A percentile compares a stretch with the other conserved stretches of the same genome.
Evolutionary conservation across 192 early-diverging fungal genomes (phyloP).

Genomic region (Backusella australiensis): DNA sequence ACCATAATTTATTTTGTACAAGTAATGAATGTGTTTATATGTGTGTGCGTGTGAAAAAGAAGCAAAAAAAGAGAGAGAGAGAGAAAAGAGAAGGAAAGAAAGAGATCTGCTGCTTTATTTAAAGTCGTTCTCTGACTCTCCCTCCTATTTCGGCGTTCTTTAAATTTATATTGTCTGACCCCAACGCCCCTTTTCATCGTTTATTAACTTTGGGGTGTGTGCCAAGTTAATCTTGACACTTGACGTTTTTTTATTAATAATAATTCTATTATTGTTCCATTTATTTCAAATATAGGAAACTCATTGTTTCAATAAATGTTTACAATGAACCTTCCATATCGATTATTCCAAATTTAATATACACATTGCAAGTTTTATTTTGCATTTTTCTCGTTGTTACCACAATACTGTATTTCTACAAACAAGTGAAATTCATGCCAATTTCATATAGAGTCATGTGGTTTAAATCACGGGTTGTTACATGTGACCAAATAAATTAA

Average conservation of each 20-base stretch:
- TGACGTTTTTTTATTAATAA: neutral
- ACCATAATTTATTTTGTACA: conserved; percentile 11
- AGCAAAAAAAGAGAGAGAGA: neutral
- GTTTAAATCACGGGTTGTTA: conserved; percentile 4
- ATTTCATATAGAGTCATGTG: neutral
- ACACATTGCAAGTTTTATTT: neutral
- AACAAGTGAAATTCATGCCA: neutral
- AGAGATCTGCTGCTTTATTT: neutral
- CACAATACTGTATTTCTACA: neutral
- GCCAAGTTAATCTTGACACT: neutral
- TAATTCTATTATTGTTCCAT: neutral
- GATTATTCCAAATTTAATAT: neutral
- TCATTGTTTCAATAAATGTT: neutral
- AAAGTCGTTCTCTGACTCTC: neutral
- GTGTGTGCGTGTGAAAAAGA: conserved; percentile 3
- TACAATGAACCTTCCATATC: neutral
- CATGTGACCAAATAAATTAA: neutral
- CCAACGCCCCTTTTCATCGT: neutral
- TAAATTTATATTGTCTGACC: conserved; percentile 5
- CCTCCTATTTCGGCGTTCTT: conserved; percentile 1
- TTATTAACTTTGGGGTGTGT: conserved; percentile 4
- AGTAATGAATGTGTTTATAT: neutral
- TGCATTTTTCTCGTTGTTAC: neutral
- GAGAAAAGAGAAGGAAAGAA: neutral
- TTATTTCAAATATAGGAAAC: neutral